A percentile compares a stretch with the other conserved stretches of the same genome.
Conservation (phyloP, 1,139 yeast species). For the Arxiozyma bovina region DNA sequence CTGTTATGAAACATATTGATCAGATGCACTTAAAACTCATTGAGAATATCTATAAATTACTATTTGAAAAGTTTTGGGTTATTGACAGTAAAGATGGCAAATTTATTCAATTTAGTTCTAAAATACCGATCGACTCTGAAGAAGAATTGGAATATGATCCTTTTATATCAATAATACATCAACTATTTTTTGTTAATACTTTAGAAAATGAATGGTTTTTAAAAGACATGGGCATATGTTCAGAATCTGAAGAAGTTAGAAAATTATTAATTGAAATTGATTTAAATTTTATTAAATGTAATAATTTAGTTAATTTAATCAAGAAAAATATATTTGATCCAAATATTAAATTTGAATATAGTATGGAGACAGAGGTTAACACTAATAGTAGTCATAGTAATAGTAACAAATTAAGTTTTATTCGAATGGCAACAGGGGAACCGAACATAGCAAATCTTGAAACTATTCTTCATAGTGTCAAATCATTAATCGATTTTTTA, state of each 20-base stretch:
- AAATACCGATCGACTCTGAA: conserved; percentile 9
- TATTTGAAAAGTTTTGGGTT: conserved; percentile 21
- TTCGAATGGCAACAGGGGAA: not conserved
- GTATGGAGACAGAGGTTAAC: not conserved
- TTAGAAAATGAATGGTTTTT: conserved; percentile 19
- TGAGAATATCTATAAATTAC: conserved; percentile 13
- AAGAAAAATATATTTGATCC: conserved; percentile 14
- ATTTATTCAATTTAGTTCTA: conserved; percentile 12
- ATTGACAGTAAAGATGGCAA: conserved; percentile 6
- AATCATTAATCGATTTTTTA: conserved; percentile 14
- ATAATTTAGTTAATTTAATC: conserved; percentile 7
- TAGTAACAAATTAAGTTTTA: not conserved
- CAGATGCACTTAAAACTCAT: conserved; percentile 21
- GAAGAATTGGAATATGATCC: conserved; percentile 14
- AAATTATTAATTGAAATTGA: conserved; percentile 11
- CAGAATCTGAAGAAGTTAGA: conserved; percentile 18
- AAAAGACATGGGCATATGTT: conserved; percentile 17
- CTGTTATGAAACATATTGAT: conserved; percentile 22
- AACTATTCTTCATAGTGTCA: conserved; percentile 12
- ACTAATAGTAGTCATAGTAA: not conserved
- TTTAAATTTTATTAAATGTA: conserved; percentile 13
- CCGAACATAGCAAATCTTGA: not conserved
- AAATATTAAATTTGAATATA: conserved; percentile 6
- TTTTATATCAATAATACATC: conserved; percentile 13
- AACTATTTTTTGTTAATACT: conserved; percentile 15